Base-by-base conservation (phyloP, 192 early-diverging fungal species). In the Umbelopsis vinacea region DNA sequence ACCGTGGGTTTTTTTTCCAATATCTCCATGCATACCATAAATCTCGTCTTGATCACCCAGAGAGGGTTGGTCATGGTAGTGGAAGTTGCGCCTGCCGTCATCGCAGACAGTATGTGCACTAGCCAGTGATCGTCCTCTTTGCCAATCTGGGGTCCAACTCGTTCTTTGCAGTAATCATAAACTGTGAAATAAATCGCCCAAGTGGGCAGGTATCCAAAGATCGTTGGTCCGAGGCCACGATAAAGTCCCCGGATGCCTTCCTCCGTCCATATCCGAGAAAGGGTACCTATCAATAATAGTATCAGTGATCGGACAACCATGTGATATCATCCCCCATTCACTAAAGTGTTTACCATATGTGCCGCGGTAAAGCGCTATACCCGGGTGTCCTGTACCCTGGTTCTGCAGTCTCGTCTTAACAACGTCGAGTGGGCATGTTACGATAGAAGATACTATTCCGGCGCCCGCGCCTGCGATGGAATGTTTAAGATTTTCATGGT, bases 341-440 rank as follows among this genome's bases (percentile, higher is more conserved):
- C 46, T 46, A 17, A 9, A 12, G 8, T 43, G 3, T 55, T 66
- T 81, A 82, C 86, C 84, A 68, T 79, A 74, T 74, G 83, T 87
- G n/a, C 89, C 90, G 24, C 73, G 78, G 75, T 92, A 93, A 47
- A 72, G 52, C 46, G 66, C 78, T 76, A 80, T 19, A 19, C 71
- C 70, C 19, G 75, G 63, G 40, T 73, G 43, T 17, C 71, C 43
- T 22, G 70, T 69, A 48, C 80, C 84, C 75, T 96, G 94, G 77
- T 98, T 96, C 82, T 98, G 97, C 60, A 97, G 82, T 45, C 97
- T 84, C 24, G 96, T 93, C 72, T 98, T 98, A 52, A 96, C 92
- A 23, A 98, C 94, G 79, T 98, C 97, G 29, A 98, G 79, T 6
- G 97, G 97, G 79, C 94, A 94, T 11, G 92, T 94, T 21, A 95